A percentile compares a stretch with the other conserved stretches of the same genome.
Conservation (phyloP, 2,329 filamentous ascomycete species). For the Monilinia fructigena region DNA sequence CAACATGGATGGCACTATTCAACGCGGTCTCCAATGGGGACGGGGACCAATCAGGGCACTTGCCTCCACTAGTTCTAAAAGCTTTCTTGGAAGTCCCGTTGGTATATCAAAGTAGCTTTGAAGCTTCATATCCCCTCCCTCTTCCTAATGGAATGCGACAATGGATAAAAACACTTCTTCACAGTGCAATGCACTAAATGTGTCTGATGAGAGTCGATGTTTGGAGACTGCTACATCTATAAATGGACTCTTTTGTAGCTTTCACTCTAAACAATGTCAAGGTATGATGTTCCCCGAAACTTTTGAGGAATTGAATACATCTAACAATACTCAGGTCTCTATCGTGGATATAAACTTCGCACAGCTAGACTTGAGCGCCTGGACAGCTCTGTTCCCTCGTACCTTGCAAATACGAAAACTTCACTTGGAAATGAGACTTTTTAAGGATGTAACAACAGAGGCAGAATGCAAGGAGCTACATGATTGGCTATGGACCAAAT, state of each 20-base stretch:
- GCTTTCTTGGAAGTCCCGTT: too few relatives aligned
- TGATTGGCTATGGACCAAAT: slow-evolving; percentile 42
- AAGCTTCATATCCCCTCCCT: not conserved
- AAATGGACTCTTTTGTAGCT: slow-evolving; percentile 46
- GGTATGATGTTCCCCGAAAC: slow-evolving; percentile 27
- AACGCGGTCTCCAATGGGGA: too few relatives aligned
- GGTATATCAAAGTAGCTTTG: not conserved
- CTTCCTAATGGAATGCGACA: not conserved
- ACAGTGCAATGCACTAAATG: slow-evolving; percentile 38
- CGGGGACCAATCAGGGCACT: too few relatives aligned
- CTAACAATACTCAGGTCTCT: slow-evolving; percentile 40
- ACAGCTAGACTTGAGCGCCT: slow-evolving; percentile 47
- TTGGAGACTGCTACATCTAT: slow-evolving; percentile 42
- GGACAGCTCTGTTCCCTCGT: slow-evolving; percentile 41
- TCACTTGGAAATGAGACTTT: slow-evolving; percentile 46
- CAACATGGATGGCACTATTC: too few relatives aligned
- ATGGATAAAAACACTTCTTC: slow-evolving; percentile 15
- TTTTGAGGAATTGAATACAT: not conserved
- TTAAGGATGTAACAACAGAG: slow-evolving; percentile 44
- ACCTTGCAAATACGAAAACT: slow-evolving; percentile 40
- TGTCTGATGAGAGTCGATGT: slow-evolving; percentile 43
- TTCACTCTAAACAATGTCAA: slow-evolving; percentile 46
- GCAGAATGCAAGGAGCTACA: slow-evolving; percentile 43
- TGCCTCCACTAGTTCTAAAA: too few relatives aligned
- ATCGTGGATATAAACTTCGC: slow-evolving; percentile 50